Evolutionary conservation across 2,329 filamentous ascomycete species (phyloP), one percentile per base, ranked within the genome.

Genomic region (Byssoonygena ceratinophila): DNA sequence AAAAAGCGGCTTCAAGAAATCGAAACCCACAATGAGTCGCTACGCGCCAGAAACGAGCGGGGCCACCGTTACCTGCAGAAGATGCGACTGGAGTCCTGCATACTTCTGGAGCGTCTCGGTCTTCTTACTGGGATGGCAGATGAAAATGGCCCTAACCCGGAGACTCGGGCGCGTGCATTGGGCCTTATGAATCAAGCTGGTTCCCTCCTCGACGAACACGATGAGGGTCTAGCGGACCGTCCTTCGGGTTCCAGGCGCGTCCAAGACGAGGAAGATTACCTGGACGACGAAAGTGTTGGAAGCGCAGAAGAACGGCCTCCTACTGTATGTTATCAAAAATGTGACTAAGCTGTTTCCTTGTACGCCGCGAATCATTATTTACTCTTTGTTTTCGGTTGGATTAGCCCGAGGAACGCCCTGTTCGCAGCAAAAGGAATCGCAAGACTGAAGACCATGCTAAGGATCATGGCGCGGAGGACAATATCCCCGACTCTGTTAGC

Each of bases 1-100:
- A 94, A 94, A 72, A 85, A 87, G 62, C 85, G 92, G 56, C 87
- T 92, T 58, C 85, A 83, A 66, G 90, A 96, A 67, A 87, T 97
- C 61, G 90, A 97, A 67, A 83, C 88, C 55, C 84, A 88, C 64
- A 96, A 96, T 68, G 89, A 95, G 62, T 80, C 85, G 53, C 84
- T 87, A 44, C 81, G 87, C 51, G 74, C 87, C 50, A 85, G 88
- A 48, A 85, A 95, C 58, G 76, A 79, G 37, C 84, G 90, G 45
- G 80, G 94, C 56, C 83, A 86, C 68, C 83, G 90, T 58, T 85
- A 87, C 63, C 84, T 96, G 60, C 85, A 94, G 68, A 96, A 97
- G 72, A 81, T 94, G 76, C 84, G 92, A 46, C 79, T 97, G 2
- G 68, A 71, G 54, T 68, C 68, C 0, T 71, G 68, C 53, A 70